phyloP scores from a whole-genome alignment of 208 protist genomes.

The Leishmania guyanensis region DNA sequence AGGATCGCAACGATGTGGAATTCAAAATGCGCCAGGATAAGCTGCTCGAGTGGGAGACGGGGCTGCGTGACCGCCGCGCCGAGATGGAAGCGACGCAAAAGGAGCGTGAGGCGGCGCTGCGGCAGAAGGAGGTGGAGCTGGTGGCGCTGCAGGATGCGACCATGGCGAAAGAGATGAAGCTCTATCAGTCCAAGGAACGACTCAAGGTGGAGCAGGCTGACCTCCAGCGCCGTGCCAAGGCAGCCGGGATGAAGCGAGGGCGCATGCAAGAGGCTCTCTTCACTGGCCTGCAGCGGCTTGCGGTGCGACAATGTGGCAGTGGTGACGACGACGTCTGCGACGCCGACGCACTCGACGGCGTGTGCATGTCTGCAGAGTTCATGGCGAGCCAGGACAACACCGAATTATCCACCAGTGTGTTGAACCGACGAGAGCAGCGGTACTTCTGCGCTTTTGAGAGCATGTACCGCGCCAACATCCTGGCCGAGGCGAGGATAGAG shows the following conservation, averaged over 20 bases:
- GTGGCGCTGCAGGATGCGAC: conserved; percentile 28
- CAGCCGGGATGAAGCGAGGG: conserved; percentile 19
- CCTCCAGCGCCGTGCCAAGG: conserved; percentile 26
- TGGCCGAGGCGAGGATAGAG: conserved; percentile 33
- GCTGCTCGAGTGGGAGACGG: conserved; percentile 34
- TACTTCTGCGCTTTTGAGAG: conserved; percentile 41
- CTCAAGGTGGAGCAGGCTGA: conserved; percentile 30
- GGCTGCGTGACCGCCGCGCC: conserved; percentile 31
- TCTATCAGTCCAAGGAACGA: conserved; percentile 32
- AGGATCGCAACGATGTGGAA: conserved; percentile 35
- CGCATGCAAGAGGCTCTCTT: conserved; percentile 23
- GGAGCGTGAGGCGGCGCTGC: conserved; percentile 37
- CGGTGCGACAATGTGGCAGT: conserved; percentile 23
- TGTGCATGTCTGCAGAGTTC: conserved; percentile 30
- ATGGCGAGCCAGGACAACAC: conserved; percentile 7
- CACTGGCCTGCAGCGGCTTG: conserved; percentile 27
- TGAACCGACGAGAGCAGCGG: conserved; percentile 14
- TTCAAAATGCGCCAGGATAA: conserved; percentile 33
- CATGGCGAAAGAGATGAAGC: conserved; percentile 24
- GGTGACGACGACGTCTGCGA: conserved; percentile 7
- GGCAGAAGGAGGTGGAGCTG: conserved; percentile 29
- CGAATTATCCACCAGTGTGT: conserved; percentile 11
- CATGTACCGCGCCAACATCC: conserved; percentile 42
- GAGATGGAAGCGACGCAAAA: conserved; percentile 36
- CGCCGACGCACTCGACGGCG: conserved; percentile 6